Evolutionary conservation across 495 filamentous ascomycete genomes (phyloP).

Genomic region (Penicillium parvum): DNA sequence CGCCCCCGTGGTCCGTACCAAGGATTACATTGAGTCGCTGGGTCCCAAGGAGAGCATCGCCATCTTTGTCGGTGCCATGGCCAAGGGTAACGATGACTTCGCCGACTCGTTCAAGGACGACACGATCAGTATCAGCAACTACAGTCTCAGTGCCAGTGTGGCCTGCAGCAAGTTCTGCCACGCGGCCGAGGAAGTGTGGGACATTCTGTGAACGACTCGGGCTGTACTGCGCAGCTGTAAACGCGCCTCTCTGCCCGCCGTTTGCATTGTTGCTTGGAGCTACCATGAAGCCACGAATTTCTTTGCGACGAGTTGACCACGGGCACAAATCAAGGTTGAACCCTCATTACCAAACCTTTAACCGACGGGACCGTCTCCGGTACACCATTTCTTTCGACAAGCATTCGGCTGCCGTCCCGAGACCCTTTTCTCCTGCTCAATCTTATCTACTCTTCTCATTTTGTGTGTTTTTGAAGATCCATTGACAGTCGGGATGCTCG

Average conservation of each 20-base stretch:
- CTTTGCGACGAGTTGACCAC: slow-evolving; percentile 22
- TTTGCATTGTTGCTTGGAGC: slow-evolving; percentile 1
- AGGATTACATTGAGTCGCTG: slow-evolving; percentile 80
- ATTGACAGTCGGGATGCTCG: not conserved
- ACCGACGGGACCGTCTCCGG: not conserved
- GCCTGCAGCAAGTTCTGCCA: slow-evolving; percentile 99
- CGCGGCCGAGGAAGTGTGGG: slow-evolving; percentile 94
- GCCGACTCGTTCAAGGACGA: slow-evolving; percentile 93
- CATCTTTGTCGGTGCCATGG: slow-evolving; percentile 98
- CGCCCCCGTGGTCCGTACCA: slow-evolving; percentile 75
- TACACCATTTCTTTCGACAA: slow-evolving; percentile 4
- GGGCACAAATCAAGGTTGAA: slow-evolving; percentile 6
- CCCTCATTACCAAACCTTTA: not conserved
- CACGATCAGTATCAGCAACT: slow-evolving; percentile 96
- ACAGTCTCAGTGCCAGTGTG: slow-evolving; percentile 91
- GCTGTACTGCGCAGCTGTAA: slow-evolving; percentile 9
- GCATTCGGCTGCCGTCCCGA: slow-evolving; percentile 6
- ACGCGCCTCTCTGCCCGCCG: slow-evolving; percentile 13
- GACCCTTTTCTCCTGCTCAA: slow-evolving; percentile 1
- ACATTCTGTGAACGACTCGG: slow-evolving; percentile 61
- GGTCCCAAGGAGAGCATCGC: slow-evolving; percentile 84
- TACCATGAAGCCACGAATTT: slow-evolving; percentile 38
- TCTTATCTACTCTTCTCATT: slow-evolving; percentile 7
- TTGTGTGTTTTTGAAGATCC: slow-evolving; percentile 6
- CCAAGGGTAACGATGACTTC: slow-evolving; percentile 92